Conservation (phyloP, 768 basidiomycete genomes). For the Tulasnella sp. region DNA sequence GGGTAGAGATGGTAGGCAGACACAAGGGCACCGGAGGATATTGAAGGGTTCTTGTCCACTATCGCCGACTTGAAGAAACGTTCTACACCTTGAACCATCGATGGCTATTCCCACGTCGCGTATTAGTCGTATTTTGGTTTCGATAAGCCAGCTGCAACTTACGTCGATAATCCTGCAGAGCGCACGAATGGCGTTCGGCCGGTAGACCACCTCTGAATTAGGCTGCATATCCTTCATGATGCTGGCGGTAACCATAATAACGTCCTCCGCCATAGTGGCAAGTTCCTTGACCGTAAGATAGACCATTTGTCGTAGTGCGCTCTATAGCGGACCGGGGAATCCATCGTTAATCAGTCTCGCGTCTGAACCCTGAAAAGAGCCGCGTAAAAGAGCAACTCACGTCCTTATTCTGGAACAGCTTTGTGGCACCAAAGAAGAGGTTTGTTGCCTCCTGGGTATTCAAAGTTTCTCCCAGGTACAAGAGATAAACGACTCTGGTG, state of each 20-base stretch:
- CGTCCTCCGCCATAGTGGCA: slow-evolving; percentile 91
- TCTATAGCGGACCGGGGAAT: slow-evolving; percentile 47
- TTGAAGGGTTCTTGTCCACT: slow-evolving; percentile 92
- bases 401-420: slow-evolving; percentile 98
- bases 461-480: slow-evolving; percentile 95
- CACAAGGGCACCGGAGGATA: slow-evolving; percentile 92
- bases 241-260: slow-evolving; percentile 98
- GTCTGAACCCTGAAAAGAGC: slow-evolving; percentile 18
- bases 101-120: slow-evolving; percentile 57
- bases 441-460: slow-evolving; percentile 94
- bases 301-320: slow-evolving; percentile 93
- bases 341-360: slow-evolving; percentile 13
- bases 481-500: slow-evolving; percentile 91
- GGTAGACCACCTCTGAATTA: slow-evolving; percentile 96
- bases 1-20: slow-evolving; percentile 97
- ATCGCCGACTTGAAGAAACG: slow-evolving; percentile 99
- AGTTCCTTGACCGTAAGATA: slow-evolving; percentile 99
- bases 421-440: slow-evolving; percentile 97
- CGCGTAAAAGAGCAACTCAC: slow-evolving; percentile 49
- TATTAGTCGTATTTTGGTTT: slow-evolving; percentile 1
- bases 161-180: slow-evolving; percentile 97
- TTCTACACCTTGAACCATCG: slow-evolving; percentile 98
- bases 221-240: slow-evolving; percentile 99
- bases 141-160: slow-evolving; percentile 40
- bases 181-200: slow-evolving; percentile 95